Conservation (phyloP, 2,329 filamentous ascomycete genomes). For the Albifimbria verrucaria region DNA sequence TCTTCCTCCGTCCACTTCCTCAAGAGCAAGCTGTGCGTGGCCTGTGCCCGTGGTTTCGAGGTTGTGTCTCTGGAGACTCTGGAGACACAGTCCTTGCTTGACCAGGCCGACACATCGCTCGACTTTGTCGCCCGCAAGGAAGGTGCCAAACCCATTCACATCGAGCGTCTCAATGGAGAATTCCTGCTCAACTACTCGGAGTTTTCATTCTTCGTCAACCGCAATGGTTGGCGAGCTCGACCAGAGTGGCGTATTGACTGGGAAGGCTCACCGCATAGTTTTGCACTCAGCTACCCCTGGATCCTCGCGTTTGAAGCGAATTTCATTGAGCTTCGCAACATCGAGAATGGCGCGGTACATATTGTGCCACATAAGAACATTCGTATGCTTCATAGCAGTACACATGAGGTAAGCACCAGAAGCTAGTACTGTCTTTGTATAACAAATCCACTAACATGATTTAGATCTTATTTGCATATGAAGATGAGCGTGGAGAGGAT, state of each 20-base stretch:
- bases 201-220: conserved; percentile 98
- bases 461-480: conserved; percentile 95
- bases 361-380: conserved; percentile 97
- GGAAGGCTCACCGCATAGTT: conserved; percentile 90
- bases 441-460: conserved; percentile 8
- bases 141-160: conserved; percentile 91
- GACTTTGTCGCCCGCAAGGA: conserved; percentile 96
- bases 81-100: conserved; percentile 95
- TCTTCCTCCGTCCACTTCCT: conserved; percentile 98
- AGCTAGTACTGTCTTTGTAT: not conserved
- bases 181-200: conserved; percentile 98
- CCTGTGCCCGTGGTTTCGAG: conserved; percentile 92
- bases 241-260: conserved; percentile 97
- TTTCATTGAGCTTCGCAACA: conserved; percentile 94
- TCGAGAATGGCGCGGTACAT: conserved; percentile 91
- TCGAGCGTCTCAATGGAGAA: conserved; percentile 93
- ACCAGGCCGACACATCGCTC: conserved; percentile 95
- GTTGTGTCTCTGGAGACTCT: conserved; percentile 94
- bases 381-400: conserved; percentile 94
- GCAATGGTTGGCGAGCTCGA: conserved; percentile 93
- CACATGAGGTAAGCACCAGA: conserved; percentile 72
- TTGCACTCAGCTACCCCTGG: conserved; percentile 94
- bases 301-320: conserved; percentile 96
- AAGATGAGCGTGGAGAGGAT: conserved; percentile 91
- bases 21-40: conserved; percentile 93